Evolutionary conservation across 805 yeast species (phyloP).

Genomic region (Tetrapisispora nanseiensis): DNA sequence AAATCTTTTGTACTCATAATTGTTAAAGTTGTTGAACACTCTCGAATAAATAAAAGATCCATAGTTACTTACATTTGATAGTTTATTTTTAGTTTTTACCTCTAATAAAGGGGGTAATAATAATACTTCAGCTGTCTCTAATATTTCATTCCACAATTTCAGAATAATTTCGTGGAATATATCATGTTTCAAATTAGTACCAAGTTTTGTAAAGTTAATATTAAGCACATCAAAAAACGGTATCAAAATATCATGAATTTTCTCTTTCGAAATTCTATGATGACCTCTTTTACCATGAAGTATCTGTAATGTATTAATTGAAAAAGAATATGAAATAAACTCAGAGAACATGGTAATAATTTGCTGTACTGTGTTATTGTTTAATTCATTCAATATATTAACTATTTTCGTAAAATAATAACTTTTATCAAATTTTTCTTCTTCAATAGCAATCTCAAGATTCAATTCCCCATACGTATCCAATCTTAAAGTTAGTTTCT

Average conservation of each 20-base stretch:
- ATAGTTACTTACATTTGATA: no score
- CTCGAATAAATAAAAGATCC: constrained; percentile 9
- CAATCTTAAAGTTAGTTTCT: constrained; percentile 46
- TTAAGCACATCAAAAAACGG: constrained; percentile 71
- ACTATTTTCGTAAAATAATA: constrained; percentile 73
- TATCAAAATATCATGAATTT: constrained; percentile 53
- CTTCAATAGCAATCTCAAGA: constrained; percentile 64
- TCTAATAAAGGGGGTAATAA: constrained; percentile 54
- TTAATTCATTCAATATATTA: constrained; percentile 51
- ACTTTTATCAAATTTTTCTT: constrained; percentile 69
- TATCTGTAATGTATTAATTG: constrained; percentile 46
- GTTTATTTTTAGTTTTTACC: constrained; percentile 22
- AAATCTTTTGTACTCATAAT: constrained; percentile 44
- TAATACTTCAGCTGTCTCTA: constrained; percentile 58
- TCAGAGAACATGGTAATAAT: constrained; percentile 67
- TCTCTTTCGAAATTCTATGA: constrained; percentile 35
- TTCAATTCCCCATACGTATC: constrained; percentile 61
- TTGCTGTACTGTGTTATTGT: constrained; percentile 55
- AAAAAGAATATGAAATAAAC: constrained; percentile 48
- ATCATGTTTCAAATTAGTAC: constrained; percentile 45
- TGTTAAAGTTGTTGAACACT: constrained; percentile 5
- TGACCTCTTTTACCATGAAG: constrained; percentile 45
- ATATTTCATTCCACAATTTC: constrained; percentile 70
- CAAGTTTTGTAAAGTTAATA: constrained; percentile 54
- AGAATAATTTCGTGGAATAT: constrained; percentile 56